These are phyloP conservation scores for Didymellaceae sp. DNA, from an alignment of 2,329 filamentous ascomycete species.

Conservation along the genomic window DNA sequence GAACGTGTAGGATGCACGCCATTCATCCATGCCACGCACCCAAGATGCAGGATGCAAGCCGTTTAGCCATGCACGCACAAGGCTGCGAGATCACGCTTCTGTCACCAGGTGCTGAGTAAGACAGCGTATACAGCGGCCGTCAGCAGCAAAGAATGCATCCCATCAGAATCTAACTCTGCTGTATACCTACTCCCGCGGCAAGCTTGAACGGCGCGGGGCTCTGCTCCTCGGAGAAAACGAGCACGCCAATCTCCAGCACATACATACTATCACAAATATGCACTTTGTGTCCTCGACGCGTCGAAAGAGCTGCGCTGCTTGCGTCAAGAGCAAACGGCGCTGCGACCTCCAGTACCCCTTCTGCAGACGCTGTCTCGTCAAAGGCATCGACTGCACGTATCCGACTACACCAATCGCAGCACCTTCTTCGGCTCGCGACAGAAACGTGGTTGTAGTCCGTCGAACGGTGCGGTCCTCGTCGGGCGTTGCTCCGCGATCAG, in stretches of 20 bases:
- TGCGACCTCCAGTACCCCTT: constrained; percentile 41
- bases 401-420: no score
- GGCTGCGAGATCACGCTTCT: constrained; percentile 5
- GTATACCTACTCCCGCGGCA: no score
- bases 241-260: neutral
- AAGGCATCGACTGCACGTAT: constrained; percentile 37
- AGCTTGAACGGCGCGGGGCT: no score
- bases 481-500: constrained; percentile 12
- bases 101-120: constrained; percentile 5
- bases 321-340: constrained; percentile 39
- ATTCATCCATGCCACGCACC: no score
- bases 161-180: no score
- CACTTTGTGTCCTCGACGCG: constrained; percentile 41
- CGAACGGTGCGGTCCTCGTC: constrained; percentile 19
- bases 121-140: no score
- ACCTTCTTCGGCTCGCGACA: constrained; percentile 25
- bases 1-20: no score
- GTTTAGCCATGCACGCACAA: constrained; percentile 1
- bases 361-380: constrained; percentile 38
- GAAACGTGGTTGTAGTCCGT: constrained; percentile 33
- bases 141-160: no score
- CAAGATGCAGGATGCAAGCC: neutral
- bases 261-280: constrained; percentile 15
- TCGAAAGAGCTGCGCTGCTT: constrained; percentile 39
- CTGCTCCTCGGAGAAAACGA: neutral